Evolutionary conservation across 108 stramenopile species (phyloP).

Genomic region (Asterionellopsis glacialis): DNA sequence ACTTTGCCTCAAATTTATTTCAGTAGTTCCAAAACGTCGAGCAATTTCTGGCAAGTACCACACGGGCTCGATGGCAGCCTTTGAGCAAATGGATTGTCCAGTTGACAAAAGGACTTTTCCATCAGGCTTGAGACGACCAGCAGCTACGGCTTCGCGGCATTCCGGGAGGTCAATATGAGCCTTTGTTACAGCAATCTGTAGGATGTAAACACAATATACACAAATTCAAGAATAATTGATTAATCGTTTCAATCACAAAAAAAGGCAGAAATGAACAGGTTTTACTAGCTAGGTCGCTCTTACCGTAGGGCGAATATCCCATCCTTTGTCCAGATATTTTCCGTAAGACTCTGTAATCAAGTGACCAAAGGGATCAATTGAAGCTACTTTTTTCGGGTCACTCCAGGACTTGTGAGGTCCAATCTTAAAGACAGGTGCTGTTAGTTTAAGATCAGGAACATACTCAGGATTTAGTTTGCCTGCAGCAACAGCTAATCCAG

Average conservation of each 20-base stretch:
- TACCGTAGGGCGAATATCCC: slow-evolving; percentile 96
- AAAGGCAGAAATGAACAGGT: too few relatives aligned
- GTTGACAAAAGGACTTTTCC: slow-evolving; percentile 83
- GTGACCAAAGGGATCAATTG: slow-evolving; percentile 97
- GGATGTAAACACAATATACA: too few relatives aligned
- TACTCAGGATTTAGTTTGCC: slow-evolving; percentile 93
- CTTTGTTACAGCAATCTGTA: slow-evolving; percentile 95
- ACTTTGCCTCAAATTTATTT: slow-evolving; percentile 82
- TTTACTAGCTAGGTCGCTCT: too few relatives aligned
- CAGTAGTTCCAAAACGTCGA: slow-evolving; percentile 92
- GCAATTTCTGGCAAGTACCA: slow-evolving; percentile 99
- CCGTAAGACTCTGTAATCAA: slow-evolving; percentile 72
- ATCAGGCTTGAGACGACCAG: slow-evolving; percentile 88
- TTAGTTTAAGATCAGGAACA: slow-evolving; percentile 87
- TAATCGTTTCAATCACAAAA: too few relatives aligned
- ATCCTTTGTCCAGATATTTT: slow-evolving; percentile 93
- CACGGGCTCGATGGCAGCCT: slow-evolving; percentile 98
- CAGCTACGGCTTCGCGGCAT: slow-evolving; percentile 84
- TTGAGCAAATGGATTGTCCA: slow-evolving; percentile 93
- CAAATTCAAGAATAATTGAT: too few relatives aligned
- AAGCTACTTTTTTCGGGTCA: slow-evolving; percentile 92
- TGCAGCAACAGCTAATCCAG: slow-evolving; percentile 94
- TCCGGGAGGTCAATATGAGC: slow-evolving; percentile 98
- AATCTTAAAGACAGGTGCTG: slow-evolving; percentile 91
- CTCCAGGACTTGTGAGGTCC: slow-evolving; percentile 93